Base-by-base conservation (phyloP, 2,329 filamentous ascomycete species). In the Paramyrothecium sp. region DNA sequence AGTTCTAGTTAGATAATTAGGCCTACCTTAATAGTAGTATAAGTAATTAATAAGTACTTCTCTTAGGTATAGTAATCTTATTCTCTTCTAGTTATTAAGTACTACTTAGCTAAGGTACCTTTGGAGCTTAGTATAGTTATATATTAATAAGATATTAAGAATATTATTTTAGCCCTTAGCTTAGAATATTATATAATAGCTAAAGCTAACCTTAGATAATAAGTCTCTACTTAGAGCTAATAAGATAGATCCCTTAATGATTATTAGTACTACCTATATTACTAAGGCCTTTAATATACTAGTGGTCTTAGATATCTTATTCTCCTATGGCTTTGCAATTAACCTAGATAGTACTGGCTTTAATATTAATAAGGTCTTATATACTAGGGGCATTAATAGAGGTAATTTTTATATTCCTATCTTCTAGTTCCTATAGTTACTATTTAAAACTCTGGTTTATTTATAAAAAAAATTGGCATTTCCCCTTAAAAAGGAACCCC, bases 391-490 rank as follows among this genome's bases (percentile, higher is more conserved):
- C 10, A 78, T 82, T 58, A 83, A 85, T 69, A 81, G 86, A 57
- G 93, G 92, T 34, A 95, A 86, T 98, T 53, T 98, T 98, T 69
- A 88, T 99, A 56, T 99, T 99, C 64, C 92, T 94, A 11, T 38
- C 33, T 38, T 38, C 33, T 16, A 38, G n/a, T n/a, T n/a, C n/a
- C n/a, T n/a, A n/a, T n/a, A n/a, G n/a, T n/a, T n/a, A n/a, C n/a
- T n/a, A n/a, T n/a, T n/a, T n/a, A n/a, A n/a, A n/a, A n/a, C n/a
- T n/a, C n/a, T n/a, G n/a, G 33, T 38, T 38, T 38, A 16, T 38
- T 16, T 38, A 38, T 38, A 8, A 16, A 38, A 38, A n/a, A n/a
- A n/a, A n/a, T n/a, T n/a, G n/a, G n/a, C n/a, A n/a, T n/a, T n/a
- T n/a, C n/a, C n/a, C n/a, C n/a, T n/a, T n/a, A n/a, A n/a, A n/a